Conservation (phyloP, 2,329 filamentous ascomycete species). For the Blastomyces parvus region DNA sequence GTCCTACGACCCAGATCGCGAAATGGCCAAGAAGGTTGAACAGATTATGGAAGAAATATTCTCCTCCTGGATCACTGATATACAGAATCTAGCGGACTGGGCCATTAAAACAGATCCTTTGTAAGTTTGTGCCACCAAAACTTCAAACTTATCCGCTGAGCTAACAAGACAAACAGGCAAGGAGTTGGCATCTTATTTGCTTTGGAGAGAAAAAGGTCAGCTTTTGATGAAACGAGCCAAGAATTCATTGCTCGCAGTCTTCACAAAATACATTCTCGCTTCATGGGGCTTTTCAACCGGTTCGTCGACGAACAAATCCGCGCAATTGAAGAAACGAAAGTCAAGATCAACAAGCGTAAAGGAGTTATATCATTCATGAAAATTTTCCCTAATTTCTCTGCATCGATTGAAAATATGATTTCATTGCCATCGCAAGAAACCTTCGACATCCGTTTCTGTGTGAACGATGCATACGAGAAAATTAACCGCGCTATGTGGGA, state of each 20-base stretch:
- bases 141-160: slow-evolving; percentile 18
- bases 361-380: slow-evolving; percentile 93
- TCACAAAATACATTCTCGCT: slow-evolving; percentile 65
- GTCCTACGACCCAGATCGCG: slow-evolving; percentile 79
- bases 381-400: slow-evolving; percentile 79
- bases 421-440: slow-evolving; percentile 45
- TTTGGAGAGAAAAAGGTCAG: slow-evolving; percentile 67
- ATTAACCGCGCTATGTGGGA: slow-evolving; percentile 96
- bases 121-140: slow-evolving; percentile 44
- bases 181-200: slow-evolving; percentile 76
- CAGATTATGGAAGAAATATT: slow-evolving; percentile 85
- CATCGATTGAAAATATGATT: slow-evolving; percentile 76
- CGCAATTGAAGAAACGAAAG: slow-evolving; percentile 94
- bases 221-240: slow-evolving; percentile 82
- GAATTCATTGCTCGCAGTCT: slow-evolving; percentile 76
- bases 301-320: slow-evolving; percentile 93
- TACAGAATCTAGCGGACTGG: slow-evolving; percentile 77
- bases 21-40: slow-evolving; percentile 74
- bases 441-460: slow-evolving; percentile 61
- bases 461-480: slow-evolving; percentile 79
- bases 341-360: slow-evolving; percentile 97
- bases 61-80: slow-evolving; percentile 65
- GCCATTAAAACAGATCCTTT: slow-evolving; percentile 69
- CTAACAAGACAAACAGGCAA: slow-evolving; percentile 49
- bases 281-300: slow-evolving; percentile 69